Evolutionary conservation across 192 early-diverging fungal genomes (phyloP), one percentile per base, ranked within the genome.

Genomic region (Lunasporangiospora selenospora): DNA sequence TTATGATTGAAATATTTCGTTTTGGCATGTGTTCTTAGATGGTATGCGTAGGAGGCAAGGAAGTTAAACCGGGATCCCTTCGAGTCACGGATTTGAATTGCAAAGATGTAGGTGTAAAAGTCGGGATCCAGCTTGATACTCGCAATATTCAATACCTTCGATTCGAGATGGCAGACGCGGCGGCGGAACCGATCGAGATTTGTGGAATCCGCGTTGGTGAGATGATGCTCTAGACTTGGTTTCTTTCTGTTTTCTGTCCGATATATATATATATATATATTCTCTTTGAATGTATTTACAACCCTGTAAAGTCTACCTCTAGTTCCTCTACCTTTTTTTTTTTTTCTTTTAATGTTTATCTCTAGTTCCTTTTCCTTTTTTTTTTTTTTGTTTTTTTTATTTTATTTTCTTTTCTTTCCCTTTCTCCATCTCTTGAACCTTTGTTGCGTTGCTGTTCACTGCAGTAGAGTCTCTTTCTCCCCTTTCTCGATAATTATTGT

Each of bases 191-290:
- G 12, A 58, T 73, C n/a, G 69, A 73, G 36, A 44, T 73, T 21
- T 73, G 69, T 36, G 69, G 69, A 2, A 63, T 73, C 26, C 69
- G 69, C 6, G 40, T 73, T 13, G 69, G 59, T 9, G 60, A 62
- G 9, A 73, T 73, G 69, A 24, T 70, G 11, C 46, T 70, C 6
- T 70, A 61, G 38, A 40, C 4, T 29, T 15, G 8, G 19, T 53
- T 24, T 48, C 33, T 21, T 15, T 24, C 10, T 21, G 39, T 39
- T 8, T 12, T 1, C n/a, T n/a, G n/a, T n/a, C n/a, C n/a, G n/a
- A n/a, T n/a, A n/a, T n/a, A n/a, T n/a, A n/a, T n/a, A n/a, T n/a
- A n/a, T n/a, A n/a, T n/a, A n/a, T n/a, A n/a, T n/a, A n/a, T n/a
- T n/a, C n/a, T n/a, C n/a, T n/a, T n/a, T n/a, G n/a, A n/a, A n/a